Base-by-base conservation (phyloP, 2,329 filamentous ascomycete species). In the Hypoxylon sp. region DNA sequence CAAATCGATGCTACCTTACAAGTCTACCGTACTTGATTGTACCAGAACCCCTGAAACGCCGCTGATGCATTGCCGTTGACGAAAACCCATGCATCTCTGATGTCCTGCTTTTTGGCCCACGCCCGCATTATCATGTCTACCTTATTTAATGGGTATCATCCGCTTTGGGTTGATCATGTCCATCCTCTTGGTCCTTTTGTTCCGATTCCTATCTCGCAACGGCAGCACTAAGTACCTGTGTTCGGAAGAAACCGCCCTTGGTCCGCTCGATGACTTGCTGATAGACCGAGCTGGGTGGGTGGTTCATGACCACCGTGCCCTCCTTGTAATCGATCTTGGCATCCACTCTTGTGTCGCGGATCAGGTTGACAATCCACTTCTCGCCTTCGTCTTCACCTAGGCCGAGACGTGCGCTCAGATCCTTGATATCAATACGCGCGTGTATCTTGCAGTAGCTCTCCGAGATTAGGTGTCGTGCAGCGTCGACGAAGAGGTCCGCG, bases 361-460 rank as follows among this genome's bases (percentile, higher is more conserved):
- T 99, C 72, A 99, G 88, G 86, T 99, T 99, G 76, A 99, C 96
- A 78, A 99, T 99, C 96, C 96, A 99, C 87, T 99, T 99, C 89
- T 99, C 96, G 76, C 96, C 96, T 78, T 98, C 96, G 78, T 97
- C 93, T 76, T 94, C 91, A 79, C 92, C 93, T 72, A 99, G 87
- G 72, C 95, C 96, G 67, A 99, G 90, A 80, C 96, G 93, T 71
- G 90, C 91, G 72, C 94, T 97, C 65, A 99, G 89, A 76, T 98
- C 96, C 88, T 94, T 94, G 81, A 99, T 98, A 81, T 98, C 95
- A 80, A 99, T 99, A 75, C 95, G 89, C 79, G 97, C 94, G 82
- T 98, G 97, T 80, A 99, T 99, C 89, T 98, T 98, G 93, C 96
- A 99, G 88, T 99, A 99, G 81, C 90, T 94, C 86, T 99, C 96